These are phyloP conservation scores for Ogataea haglerorum DNA, from an alignment of 805 yeast species.

Conservation along the genomic window DNA sequence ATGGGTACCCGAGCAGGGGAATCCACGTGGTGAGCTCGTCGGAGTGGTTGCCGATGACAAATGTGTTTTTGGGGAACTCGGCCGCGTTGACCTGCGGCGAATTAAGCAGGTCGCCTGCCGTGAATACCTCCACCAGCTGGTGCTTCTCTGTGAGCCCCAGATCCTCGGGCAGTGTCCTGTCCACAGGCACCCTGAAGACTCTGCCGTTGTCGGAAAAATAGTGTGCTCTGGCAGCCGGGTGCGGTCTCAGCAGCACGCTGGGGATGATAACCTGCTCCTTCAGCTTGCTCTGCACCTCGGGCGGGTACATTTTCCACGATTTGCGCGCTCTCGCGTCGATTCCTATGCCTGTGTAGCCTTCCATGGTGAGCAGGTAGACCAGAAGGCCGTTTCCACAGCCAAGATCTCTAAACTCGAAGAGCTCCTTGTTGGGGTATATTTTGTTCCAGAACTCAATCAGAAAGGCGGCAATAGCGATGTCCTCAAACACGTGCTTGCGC, in stretches of 20 bases:
- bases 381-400: slow-evolving; percentile 95
- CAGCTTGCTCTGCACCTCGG: slow-evolving; percentile 52
- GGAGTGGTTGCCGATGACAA: slow-evolving; percentile 90
- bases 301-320: slow-evolving; percentile 79
- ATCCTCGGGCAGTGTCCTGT: slow-evolving; percentile 25
- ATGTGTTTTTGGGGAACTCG: slow-evolving; percentile 67
- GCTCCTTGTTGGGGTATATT: slow-evolving; percentile 36
- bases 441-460: slow-evolving; percentile 80
- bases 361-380: slow-evolving; percentile 68
- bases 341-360: slow-evolving; percentile 81
- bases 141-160: slow-evolving; percentile 25
- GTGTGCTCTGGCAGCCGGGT: slow-evolving; percentile 58
- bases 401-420: slow-evolving; percentile 75
- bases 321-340: slow-evolving; percentile 87
- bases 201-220: slow-evolving; percentile 58
- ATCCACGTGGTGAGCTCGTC: slow-evolving; percentile 96
- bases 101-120: slow-evolving; percentile 48
- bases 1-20: slow-evolving; percentile 82
- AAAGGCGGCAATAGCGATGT: slow-evolving; percentile 92
- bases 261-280: slow-evolving; percentile 86
- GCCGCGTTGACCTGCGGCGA: slow-evolving; percentile 58
- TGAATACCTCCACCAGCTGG: slow-evolving; percentile 51
- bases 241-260: slow-evolving; percentile 62
- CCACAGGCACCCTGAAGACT: slow-evolving; percentile 50
- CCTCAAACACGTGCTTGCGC: slow-evolving; percentile 93